phyloP scores from a whole-genome alignment of 2,329 filamentous ascomycete species.

The Thermoascus crustaceus region DNA sequence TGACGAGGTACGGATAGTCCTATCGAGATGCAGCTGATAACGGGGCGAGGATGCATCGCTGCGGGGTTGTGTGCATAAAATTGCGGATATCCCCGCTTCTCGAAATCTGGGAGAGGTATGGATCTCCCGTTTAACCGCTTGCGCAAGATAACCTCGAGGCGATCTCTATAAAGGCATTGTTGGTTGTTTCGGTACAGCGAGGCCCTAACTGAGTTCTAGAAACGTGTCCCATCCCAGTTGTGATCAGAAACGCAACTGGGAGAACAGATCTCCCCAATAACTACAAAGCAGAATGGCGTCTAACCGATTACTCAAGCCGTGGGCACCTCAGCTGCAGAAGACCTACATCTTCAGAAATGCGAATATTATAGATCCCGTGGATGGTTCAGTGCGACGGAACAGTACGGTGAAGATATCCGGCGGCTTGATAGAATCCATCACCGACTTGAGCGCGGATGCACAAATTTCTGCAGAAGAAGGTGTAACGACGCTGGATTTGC shows the following conservation, averaged over 20 bases:
- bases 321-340: slow-evolving; percentile 15
- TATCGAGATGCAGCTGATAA: not conserved
- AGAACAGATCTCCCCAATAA: no score
- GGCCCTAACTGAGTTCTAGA: no score
- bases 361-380: slow-evolving; percentile 36
- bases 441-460: slow-evolving; percentile 3
- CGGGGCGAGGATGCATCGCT: not conserved
- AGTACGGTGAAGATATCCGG: slow-evolving; percentile 26
- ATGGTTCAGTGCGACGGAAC: slow-evolving; percentile 23
- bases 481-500: slow-evolving; percentile 30
- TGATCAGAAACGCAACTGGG: not conserved
- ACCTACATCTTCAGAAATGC: slow-evolving; percentile 35
- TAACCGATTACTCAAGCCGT: slow-evolving; percentile 13
- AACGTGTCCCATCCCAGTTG: no score
- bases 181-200: no score
- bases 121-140: no score
- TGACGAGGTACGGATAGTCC: no score
- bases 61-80: not conserved
- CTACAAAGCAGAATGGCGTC: not conserved
- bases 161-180: no score
- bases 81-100: not conserved
- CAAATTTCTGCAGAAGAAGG: slow-evolving; percentile 7
- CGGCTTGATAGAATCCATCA: slow-evolving; percentile 27
- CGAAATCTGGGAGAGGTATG: no score
- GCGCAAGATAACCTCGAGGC: no score